Conservation (phyloP, 768 basidiomycete genomes). For the Sutorius australiensis region DNA sequence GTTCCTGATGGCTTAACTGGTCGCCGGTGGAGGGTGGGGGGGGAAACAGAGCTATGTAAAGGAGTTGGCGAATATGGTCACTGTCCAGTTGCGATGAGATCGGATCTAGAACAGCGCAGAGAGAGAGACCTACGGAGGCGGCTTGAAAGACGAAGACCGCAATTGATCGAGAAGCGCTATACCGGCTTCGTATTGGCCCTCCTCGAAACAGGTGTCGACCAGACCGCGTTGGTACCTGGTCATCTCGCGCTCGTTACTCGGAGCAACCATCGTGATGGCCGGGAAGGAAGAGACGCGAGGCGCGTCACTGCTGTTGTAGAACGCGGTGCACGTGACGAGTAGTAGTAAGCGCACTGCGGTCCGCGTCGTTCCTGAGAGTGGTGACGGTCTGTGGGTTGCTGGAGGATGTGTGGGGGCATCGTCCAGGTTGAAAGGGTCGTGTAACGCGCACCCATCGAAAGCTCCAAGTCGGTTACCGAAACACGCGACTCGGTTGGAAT, state of each 20-base stretch:
- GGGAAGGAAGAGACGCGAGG: neutral
- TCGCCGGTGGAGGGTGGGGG: constrained; percentile 26
- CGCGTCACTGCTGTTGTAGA: constrained; percentile 7
- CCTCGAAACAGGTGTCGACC: constrained; percentile 73
- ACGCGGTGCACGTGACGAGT: constrained; percentile 24
- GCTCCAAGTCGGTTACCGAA: neutral
- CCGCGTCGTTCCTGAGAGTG: neutral
- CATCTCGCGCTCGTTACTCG: constrained; percentile 41
- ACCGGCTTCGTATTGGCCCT: constrained; percentile 70
- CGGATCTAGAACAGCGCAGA: constrained; percentile 8
- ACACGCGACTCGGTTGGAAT: neutral
- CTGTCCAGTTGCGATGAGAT: constrained; percentile 32
- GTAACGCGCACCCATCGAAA: neutral
- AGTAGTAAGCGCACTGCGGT: neutral
- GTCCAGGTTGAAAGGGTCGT: neutral
- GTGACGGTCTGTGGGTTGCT: neutral
- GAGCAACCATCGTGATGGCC: constrained; percentile 6
- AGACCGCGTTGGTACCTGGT: constrained; percentile 47
- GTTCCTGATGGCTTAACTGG: constrained; percentile 18
- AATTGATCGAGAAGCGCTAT: constrained; percentile 61
- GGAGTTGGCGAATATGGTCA: constrained; percentile 60
- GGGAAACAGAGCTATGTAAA: constrained; percentile 70
- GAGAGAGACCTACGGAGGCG: constrained; percentile 48
- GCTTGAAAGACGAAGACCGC: constrained; percentile 53
- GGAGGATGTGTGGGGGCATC: no score